Evolutionary conservation across 202 grass and related monocot genomes (phyloP), one percentile per base, ranked within the genome.

Genomic region (Digitaria exilis): DNA sequence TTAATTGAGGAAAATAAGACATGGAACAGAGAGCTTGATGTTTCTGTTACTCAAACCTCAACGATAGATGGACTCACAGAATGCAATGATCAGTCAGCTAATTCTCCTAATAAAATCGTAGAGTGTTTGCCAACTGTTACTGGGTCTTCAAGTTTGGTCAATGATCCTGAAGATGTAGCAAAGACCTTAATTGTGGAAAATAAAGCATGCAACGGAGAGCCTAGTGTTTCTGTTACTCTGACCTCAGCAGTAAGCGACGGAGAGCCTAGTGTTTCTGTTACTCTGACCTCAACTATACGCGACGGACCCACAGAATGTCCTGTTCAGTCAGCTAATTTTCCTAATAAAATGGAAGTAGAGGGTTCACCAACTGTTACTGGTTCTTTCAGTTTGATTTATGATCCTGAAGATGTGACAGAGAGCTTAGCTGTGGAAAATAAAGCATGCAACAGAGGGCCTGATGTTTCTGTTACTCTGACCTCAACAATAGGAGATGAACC

Each of bases 151-250:
- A 71, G 64, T 66, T 88, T 87, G 48, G 73, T 49, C 52, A 61
- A 71, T 74, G 35, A 22, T 74, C 43, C 26, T 59, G 69, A 88
- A 49, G 28, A 75, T 56, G 22, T 61, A 79, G 10, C 78, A 55
- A 69, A 83, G 34, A 54, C 81, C 44, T 61, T 48, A 19, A 54
- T 54, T 68, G 54, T 81, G 71, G 83, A 84, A 56, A 73, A 69
- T 80, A 62, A 79, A 85, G 78, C 67, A 66, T 75, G 71, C 41
- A 31, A 49, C 44, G 41, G 45, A 60, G 75, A 84, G 50, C 15
- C 78, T 86, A 69, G 70, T 81, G 45, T 81, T 72, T 71, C 66
- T 65, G 49, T 82, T 34, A 73, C 56, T 84, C 76, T 77, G 74
- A 50, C 21, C 72, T 68, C 82, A 63, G 75, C 56, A 48, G 28